These are phyloP conservation scores for Francoa sonchifolia DNA, from an alignment of 441 rosid genomes.

Conservation along the genomic window DNA sequence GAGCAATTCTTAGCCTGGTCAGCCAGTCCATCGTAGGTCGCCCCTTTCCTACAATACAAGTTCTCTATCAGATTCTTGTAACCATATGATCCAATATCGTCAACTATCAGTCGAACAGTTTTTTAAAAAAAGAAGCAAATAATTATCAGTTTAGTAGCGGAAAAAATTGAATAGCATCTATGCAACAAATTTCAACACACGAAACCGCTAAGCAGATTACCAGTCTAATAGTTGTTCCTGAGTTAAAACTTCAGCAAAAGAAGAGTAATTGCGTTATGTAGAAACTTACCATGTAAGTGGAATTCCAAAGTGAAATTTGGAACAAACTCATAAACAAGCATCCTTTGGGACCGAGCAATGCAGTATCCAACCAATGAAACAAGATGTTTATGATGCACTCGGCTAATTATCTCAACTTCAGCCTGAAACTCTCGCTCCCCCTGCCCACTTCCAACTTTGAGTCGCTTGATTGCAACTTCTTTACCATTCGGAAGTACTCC, in stretches of 20 bases:
- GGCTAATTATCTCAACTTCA: conserved; percentile 90
- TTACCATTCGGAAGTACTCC: conserved; percentile 92
- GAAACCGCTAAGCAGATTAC: not conserved
- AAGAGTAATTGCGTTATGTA: no score
- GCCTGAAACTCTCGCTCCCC: conserved; percentile 98
- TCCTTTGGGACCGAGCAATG: conserved; percentile 56
- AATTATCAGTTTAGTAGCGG: not conserved
- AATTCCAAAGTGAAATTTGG: conserved; percentile 82
- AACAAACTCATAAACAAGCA: conserved; percentile 94
- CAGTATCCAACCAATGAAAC: conserved; percentile 93
- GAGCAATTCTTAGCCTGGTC: conserved; percentile 67
- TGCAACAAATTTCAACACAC: not conserved
- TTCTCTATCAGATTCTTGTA: conserved; percentile 12
- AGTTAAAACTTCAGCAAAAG: no score
- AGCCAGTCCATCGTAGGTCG: conserved; percentile 85
- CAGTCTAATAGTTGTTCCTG: no score
- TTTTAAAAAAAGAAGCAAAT: not conserved
- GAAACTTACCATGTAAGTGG: conserved; percentile 67
- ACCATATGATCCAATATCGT: conserved; percentile 1
- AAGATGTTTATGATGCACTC: conserved; percentile 93
- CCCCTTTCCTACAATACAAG: conserved; percentile 47
- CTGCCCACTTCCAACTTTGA: conserved; percentile 93
- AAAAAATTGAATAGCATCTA: not conserved
- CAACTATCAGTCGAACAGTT: conserved; percentile 1
- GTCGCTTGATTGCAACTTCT: conserved; percentile 86